These are phyloP conservation scores for Umbilicus rupestris DNA, from an alignment of 164 flowering plant genomes.

Conservation along the genomic window DNA sequence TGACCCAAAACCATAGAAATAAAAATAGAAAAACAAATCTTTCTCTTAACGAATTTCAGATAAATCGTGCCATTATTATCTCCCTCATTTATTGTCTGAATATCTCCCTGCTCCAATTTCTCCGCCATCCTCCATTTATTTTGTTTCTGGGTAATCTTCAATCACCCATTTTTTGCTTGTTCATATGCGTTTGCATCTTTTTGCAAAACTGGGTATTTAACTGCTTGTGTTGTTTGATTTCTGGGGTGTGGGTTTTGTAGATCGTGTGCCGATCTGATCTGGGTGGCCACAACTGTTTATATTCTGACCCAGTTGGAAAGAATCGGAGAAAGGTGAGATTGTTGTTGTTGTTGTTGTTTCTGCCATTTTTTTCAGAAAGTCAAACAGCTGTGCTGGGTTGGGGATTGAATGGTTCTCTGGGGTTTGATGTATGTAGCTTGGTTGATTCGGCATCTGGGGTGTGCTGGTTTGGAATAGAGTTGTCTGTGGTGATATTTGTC, in stretches of 20 bases:
- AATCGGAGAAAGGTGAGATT: background rate
- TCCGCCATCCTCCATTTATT: background rate
- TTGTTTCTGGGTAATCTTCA: background rate
- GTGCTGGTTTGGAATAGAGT: background rate
- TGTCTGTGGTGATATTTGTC: background rate
- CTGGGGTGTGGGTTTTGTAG: background rate
- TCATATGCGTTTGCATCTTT: background rate
- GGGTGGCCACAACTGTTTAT: background rate
- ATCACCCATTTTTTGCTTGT: background rate
- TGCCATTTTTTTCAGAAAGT: background rate
- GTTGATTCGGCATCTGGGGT: background rate
- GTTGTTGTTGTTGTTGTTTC: background rate
- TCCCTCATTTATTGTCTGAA: conserved; percentile 3
- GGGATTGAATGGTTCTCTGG: background rate
- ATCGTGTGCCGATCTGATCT: background rate
- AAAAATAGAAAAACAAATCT: too few relatives aligned
- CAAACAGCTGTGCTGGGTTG: background rate
- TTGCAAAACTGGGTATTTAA: background rate
- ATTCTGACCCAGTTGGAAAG: background rate
- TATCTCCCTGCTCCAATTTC: background rate
- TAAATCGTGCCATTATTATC: background rate
- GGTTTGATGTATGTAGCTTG: background rate
- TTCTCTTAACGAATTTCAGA: too few relatives aligned
- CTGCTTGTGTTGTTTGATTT: background rate
- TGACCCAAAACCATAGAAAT: background rate